Evolutionary conservation across 2,329 filamentous ascomycete species (phyloP), one percentile per base, ranked within the genome.

Genomic region (Pseudogymnoascus sp.): DNA sequence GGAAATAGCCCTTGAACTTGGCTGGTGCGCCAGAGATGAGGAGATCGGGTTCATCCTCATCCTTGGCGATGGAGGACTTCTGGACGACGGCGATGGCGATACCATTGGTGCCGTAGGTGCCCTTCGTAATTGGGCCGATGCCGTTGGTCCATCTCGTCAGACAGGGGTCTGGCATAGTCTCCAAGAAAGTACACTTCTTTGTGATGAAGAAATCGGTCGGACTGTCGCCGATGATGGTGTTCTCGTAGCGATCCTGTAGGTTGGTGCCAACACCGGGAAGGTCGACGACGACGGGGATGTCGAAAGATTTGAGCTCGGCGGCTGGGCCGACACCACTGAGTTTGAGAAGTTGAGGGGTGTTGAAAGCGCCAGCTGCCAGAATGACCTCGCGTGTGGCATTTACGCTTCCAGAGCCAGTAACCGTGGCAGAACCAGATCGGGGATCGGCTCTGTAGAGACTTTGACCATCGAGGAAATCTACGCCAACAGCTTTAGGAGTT

Each of bases 261-360:
- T 85, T 85, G 37, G 74, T 77, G 26, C 84, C 85, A 9, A 88
- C 83, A 52, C 82, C 84, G 0, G 82, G 83, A 1, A 84, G 74
- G 66, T 87, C 76, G 2, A 74, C 71, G 41, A 84, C 66, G 7
- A 83, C 74, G 1, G 75, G 71, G 62, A 86, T 84, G 19, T 73
- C 69, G 65, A 79, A 67, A 30, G 64, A 63, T 33, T 66, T 48
- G 13, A 78, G 71, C 66, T 77, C 74, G 1, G 63, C 67, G n/a
- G 66, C 69, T 8, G 74, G 71, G 1, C 77, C 77, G 57, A 79
- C 67, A 19, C 77, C 77, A 30, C 73, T 76, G 10, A 77, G 71
- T 68, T 78, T 76, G 13, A 79, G 72, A 59, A 79, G 68, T 59
- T 77, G 72, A 6, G 77, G 77, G 1, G 74, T 74, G 65, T 77